A percentile compares a stretch with the other conserved stretches of the same genome.
Conservation (phyloP, 2,329 filamentous ascomycete species). For the Fusarium keratoplasticum region DNA sequence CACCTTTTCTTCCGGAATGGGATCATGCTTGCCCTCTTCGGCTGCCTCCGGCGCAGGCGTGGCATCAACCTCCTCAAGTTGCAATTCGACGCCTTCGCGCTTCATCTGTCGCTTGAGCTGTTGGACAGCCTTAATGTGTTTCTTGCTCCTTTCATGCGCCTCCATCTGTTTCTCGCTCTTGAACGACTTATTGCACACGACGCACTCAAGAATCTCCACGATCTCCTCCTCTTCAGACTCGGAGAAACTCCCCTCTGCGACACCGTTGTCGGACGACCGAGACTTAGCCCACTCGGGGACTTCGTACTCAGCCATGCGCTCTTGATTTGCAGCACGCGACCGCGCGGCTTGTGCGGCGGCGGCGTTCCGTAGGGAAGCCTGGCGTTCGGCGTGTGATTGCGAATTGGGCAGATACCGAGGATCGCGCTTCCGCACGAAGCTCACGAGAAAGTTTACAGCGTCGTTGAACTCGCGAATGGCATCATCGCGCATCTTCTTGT, state of each 20-base stretch:
- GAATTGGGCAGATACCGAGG: slow-evolving; percentile 83
- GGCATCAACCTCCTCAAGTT: slow-evolving; percentile 51
- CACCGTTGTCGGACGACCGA: slow-evolving; percentile 62
- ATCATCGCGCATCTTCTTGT: slow-evolving; percentile 84
- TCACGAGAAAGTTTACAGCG: slow-evolving; percentile 84
- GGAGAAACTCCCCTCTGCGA: slow-evolving; percentile 71
- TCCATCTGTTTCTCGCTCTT: slow-evolving; percentile 93
- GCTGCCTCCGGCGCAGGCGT: neutral
- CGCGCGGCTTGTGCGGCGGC: slow-evolving; percentile 86
- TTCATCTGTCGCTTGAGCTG: slow-evolving; percentile 85
- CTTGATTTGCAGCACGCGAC: slow-evolving; percentile 83
- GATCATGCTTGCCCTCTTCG: neutral
- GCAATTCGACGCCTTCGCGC: slow-evolving; percentile 76
- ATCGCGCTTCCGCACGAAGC: slow-evolving; percentile 91
- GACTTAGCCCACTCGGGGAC: slow-evolving; percentile 82
- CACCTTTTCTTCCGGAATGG: neutral
- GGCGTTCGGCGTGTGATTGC: slow-evolving; percentile 83
- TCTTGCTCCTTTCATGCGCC: slow-evolving; percentile 95
- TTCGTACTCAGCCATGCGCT: slow-evolving; percentile 73
- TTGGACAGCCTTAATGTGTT: slow-evolving; percentile 88
- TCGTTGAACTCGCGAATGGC: slow-evolving; percentile 92
- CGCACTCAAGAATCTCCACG: slow-evolving; percentile 76
- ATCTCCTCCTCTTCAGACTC: slow-evolving; percentile 67
- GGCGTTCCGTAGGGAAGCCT: slow-evolving; percentile 80
- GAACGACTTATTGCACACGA: slow-evolving; percentile 82